A percentile compares a stretch with the other conserved stretches of the same genome.
Evolutionary conservation across 2,329 filamentous ascomycete genomes (phyloP).

Genomic region (Xylaria arbuscula): DNA sequence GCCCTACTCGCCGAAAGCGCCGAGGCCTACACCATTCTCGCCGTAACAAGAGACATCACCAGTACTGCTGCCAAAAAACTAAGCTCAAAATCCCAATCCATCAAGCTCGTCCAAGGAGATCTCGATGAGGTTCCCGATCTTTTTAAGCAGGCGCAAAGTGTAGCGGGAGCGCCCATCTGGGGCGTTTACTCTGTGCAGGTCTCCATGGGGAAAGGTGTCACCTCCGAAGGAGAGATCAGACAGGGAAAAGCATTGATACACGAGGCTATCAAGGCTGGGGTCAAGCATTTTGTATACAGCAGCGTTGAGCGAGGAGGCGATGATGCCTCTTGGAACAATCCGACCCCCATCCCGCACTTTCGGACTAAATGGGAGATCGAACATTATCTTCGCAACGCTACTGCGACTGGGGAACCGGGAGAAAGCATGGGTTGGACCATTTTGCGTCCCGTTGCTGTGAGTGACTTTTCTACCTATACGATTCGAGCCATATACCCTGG

Average conservation of each 20-base stretch:
- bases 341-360: conserved; percentile 71
- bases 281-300: conserved; percentile 72
- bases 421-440: conserved; percentile 68
- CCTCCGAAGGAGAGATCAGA: conserved; percentile 50
- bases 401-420: conserved; percentile 50
- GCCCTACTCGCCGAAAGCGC: conserved; percentile 51
- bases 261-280: conserved; percentile 63
- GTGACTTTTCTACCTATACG: background rate
- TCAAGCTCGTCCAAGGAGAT: conserved; percentile 61
- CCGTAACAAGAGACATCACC: conserved; percentile 66
- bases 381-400: conserved; percentile 64
- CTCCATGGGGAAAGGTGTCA: conserved; percentile 52
- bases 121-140: conserved; percentile 62
- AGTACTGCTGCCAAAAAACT: conserved; percentile 62
- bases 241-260: conserved; percentile 71
- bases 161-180: conserved; percentile 56
- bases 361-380: conserved; percentile 71
- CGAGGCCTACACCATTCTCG: conserved; percentile 59
- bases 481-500: background rate
- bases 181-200: conserved; percentile 69
- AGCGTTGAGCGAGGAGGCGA: conserved; percentile 71
- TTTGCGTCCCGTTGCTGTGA: conserved; percentile 64
- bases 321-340: conserved; percentile 60
- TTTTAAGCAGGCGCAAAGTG: conserved; percentile 53
- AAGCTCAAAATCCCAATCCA: conserved; percentile 51